Base-by-base conservation (phyloP, 371 early-diverging fungal species). In the Smittium culicis region DNA sequence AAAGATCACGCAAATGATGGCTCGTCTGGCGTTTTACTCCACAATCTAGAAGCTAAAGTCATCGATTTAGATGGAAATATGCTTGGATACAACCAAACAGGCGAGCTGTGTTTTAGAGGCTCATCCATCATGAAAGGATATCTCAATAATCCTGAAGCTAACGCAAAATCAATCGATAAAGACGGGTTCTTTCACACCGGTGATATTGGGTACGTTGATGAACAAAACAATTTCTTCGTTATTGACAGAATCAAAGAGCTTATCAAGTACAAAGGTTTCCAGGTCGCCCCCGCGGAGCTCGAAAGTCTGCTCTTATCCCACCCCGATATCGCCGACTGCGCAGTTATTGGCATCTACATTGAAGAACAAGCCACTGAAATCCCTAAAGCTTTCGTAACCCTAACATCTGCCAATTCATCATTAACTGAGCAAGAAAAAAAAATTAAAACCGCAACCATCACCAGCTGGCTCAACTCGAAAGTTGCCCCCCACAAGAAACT, bases 171-270 rank as follows among this genome's bases (percentile, higher is more conserved):
- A 1, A 73, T 96, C 45, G 88, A 87, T 29, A 69, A 77, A 0
- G 94, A 92, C 64, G 93, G 93, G 1, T 99, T 97, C 93, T 82
- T 98, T 68, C 87, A 88, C 73, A 96, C 99, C 1, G 97, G 98
- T 27, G 99, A 98, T 71, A 84, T 99, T 72, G 97, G 90, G 14
- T 75, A 76, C 33, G 69, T 95, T 54, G 85, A 89, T 64, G 74
- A 77, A 30, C 80, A 85, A 64, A 96, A 94, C 5, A 71, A 79
- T 63, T 86, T 88, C 71, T 71, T 66, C 64, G 72, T 76, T n/a
- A 71, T 71, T 14, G 90, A 89, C 69, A 86, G 89, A 62, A 77
- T 83, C 54, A 90, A 90, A 76, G 89, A 88, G 66, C 68, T 90
- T 1, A 89, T 89, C 68, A 89, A 76, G 66, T 82, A 76, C 76